Base-by-base conservation (phyloP, 2,329 filamentous ascomycete genomes). In the Monilinia fructicola region DNA sequence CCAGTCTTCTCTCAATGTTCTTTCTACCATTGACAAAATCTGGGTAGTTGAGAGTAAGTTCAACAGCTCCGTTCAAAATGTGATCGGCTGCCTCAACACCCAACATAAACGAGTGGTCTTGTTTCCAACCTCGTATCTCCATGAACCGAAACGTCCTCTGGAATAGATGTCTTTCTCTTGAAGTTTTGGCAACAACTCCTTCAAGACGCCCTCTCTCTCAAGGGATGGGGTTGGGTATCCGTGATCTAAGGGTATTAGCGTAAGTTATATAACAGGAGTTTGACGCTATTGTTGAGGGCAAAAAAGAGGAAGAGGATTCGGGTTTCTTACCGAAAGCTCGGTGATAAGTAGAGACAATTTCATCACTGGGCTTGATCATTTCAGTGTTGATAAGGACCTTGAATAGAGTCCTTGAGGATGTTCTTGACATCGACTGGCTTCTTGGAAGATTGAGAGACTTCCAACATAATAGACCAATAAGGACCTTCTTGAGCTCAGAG, bases 391-490 rank as follows among this genome's bases (percentile, higher is more conserved):
- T 86, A 61, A 98, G 90, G 90, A 76, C 95, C 95, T 82, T 96
- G 91, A 78, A 99, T 98, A 76, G 87, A 95, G 77, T 99, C 93
- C 79, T 86, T 87, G 75, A 99, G 84, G 70, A 99, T 81, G 79
- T 90, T 97, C 74, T 88, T 87, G 74, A 90, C 83, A 79, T 98
- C 88, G 42, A 98, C 93, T 50, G 93, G 92, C 87, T 99, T 99
- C 89, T 96, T 87, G 76, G 86, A 87, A 42, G 94, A 98, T 81
- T 99, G 92, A 42, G 95, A 98, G 69, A 99, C 90, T 81, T 99
- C 95, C 74, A 99, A 83, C 95, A 99, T 99, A 84, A 99, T 96
- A 71, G 94, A 98, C 95, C 95, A 99, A 88, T 99, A 99, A 53
- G 95, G 95, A 44, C 95, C 95, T 76, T 90, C 87, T 83, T 95